A percentile compares a stretch with the other conserved stretches of the same genome.
phyloP scores from a whole-genome alignment of 352 stramenopile species.

The Thalassiosira mediterranea region DNA sequence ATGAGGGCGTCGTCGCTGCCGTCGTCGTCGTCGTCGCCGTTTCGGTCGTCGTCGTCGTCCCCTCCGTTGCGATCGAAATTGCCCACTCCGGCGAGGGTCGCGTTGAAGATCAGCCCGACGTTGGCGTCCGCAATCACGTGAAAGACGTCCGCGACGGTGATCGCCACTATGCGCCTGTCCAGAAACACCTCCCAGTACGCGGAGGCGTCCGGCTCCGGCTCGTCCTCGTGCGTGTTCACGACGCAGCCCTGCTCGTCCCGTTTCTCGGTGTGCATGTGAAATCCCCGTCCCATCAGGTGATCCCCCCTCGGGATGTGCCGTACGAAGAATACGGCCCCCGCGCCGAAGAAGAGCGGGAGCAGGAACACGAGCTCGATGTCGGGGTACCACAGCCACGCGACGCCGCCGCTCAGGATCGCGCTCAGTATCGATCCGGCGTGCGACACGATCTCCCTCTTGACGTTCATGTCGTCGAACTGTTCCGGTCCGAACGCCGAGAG shows the following conservation, averaged over 20 bases:
- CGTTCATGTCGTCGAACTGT: constrained; percentile 39
- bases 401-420: constrained; percentile 7
- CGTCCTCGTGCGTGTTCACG: constrained; percentile 26
- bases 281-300: constrained; percentile 34
- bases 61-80: constrained; percentile 2
- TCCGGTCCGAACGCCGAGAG: constrained; percentile 37
- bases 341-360: constrained; percentile 21
- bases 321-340: constrained; percentile 22
- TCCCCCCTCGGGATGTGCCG: constrained; percentile 24
- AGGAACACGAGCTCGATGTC: constrained; percentile 39
- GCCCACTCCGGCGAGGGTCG: constrained; percentile 30
- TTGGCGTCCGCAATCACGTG: constrained; percentile 40
- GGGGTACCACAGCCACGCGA: constrained; percentile 34
- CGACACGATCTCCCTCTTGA: constrained; percentile 37
- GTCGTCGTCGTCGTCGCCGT: constrained; percentile 1
- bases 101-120: constrained; percentile 41
- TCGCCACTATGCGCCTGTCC: constrained; percentile 24
- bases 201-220: constrained; percentile 11
- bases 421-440: constrained; percentile 29
- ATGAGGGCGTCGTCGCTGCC: constrained; percentile 21
- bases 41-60: no score
- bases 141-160: constrained; percentile 38
- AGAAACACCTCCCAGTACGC: constrained; percentile 36
- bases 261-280: constrained; percentile 22
- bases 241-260: constrained; percentile 28